Evolutionary conservation across 176 grass and related monocot genomes (phyloP), one percentile per base, ranked within the genome.

Genomic region (Carex cristatella): DNA sequence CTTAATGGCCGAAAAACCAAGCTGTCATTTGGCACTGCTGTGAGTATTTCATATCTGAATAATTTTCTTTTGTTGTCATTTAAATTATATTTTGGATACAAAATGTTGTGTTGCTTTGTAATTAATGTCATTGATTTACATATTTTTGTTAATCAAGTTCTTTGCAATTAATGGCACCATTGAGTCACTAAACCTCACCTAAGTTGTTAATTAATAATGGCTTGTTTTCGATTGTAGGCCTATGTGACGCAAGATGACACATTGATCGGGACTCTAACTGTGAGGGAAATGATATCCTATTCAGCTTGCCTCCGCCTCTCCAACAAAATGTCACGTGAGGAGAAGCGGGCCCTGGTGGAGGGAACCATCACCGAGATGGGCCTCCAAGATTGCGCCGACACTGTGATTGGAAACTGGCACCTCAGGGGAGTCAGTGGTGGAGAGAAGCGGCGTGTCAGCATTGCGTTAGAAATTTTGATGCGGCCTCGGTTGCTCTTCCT

Each of bases 211-310:
- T 31, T 54, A 12, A 75, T 28, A 53, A 75, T 75, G 46, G 31
- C 7, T 0, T 73, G 15, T n/a, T 54, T 65, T 10, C 8, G 1
- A 60, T 78, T 13, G 57, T 83, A 99, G 97, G 97, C 97, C 12
- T 99, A 99, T 69, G 97, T 99, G 61, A 99, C 97, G 42, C 97
- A 99, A 85, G 97, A 99, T 28, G 97, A 99, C 87, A 99, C 91
- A 82, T 87, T 99, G 86, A 99, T 99, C 62, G 97, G 97, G 33
- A 99, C 97, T 80, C 86, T 99, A 84, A 99, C 97, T 67, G 97
- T 99, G 81, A 85, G 97, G 61, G 97, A 99, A 90, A 99, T 92
- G 81, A 96, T 99, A 88, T 88, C 87, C 6, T 99, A 99, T 89
- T 99, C 97, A 37, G 97, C 97, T 61, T 57, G 89, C 80, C 91